Evolutionary conservation across 345 rosid genomes (phyloP).

Genomic region (Salix brachista): DNA sequence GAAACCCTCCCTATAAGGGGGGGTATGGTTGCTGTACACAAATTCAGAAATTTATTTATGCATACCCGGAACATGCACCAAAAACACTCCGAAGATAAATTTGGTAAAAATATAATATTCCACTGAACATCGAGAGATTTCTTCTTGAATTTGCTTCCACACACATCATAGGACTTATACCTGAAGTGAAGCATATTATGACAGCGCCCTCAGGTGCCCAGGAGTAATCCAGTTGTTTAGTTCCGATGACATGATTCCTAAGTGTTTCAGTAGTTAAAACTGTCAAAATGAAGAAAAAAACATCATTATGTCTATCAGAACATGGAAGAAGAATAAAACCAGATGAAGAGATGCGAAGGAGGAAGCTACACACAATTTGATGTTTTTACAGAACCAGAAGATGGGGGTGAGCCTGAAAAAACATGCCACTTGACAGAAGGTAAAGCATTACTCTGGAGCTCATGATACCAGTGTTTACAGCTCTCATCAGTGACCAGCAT

Average conservation of each 20-base stretch:
- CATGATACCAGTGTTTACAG: constrained; percentile 44
- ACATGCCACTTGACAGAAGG: constrained; percentile 68
- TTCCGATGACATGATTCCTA: constrained; percentile 11
- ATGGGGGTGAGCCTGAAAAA: constrained; percentile 38
- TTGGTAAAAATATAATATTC: neutral
- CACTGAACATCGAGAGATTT: neutral
- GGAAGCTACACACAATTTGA: constrained; percentile 30
- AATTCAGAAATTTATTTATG: too few species aligned
- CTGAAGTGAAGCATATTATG: constrained; percentile 81
- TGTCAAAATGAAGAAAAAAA: constrained; percentile 23
- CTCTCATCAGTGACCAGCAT: constrained; percentile 67
- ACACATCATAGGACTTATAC: constrained; percentile 22
- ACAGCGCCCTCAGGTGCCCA: constrained; percentile 78
- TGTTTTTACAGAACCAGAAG: constrained; percentile 18
- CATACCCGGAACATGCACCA: neutral
- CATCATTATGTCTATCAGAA: neutral
- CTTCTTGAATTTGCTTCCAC: too few species aligned
- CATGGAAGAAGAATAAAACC: neutral
- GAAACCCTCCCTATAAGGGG: neutral
- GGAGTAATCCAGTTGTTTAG: constrained; percentile 25
- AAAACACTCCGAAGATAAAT: neutral
- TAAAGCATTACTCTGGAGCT: constrained; percentile 24
- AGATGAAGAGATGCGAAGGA: neutral
- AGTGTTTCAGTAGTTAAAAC: constrained; percentile 47
- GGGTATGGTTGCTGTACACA: neutral